Percentiles rank a stretch among this genome's conserved stretches.
Conservation (phyloP, 2,329 filamentous ascomycete genomes). For the Aspergillus cejpii region DNA sequence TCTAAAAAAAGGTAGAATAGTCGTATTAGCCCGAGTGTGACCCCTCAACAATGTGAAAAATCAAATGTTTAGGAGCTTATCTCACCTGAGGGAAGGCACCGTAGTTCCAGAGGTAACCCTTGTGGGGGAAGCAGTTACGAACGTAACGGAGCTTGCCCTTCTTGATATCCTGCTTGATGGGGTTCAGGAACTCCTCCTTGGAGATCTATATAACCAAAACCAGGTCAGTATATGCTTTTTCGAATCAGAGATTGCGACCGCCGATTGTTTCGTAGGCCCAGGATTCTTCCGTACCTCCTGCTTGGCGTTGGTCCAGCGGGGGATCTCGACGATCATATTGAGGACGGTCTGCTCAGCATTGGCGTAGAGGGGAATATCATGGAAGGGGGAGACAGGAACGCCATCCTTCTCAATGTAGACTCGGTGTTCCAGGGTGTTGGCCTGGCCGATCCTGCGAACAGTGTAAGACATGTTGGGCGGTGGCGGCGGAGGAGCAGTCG, state of each 20-base stretch:
- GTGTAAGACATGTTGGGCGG: constrained; percentile 52
- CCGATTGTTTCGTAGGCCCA: neutral
- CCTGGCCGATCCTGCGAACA: constrained; percentile 77
- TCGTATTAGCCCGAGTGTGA: neutral
- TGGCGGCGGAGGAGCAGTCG: constrained; percentile 27
- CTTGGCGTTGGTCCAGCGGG: constrained; percentile 99
- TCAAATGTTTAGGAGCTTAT: constrained; percentile 4
- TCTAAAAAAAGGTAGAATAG: constrained; percentile 48
- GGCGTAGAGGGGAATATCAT: constrained; percentile 97
- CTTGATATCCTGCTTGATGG: constrained; percentile 99
- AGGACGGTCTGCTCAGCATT: constrained; percentile 91
- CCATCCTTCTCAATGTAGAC: constrained; percentile 98
- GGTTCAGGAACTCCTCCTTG: constrained; percentile 97
- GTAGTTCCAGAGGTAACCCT: constrained; percentile 99
- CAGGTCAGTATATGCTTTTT: constrained; percentile 13
- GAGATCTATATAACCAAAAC: constrained; percentile 63
- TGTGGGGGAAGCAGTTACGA: constrained; percentile 99
- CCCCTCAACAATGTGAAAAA: neutral
- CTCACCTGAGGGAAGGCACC: constrained; percentile 95
- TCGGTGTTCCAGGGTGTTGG: constrained; percentile 93
- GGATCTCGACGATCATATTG: constrained; percentile 99
- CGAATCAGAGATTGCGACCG: neutral
- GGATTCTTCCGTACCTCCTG: constrained; percentile 66
- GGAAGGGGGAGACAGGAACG: constrained; percentile 86
- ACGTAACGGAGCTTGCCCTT: constrained; percentile 99